Evolutionary conservation across 768 basidiomycete genomes (phyloP).

Genomic region (Chalciporus piperatus): DNA sequence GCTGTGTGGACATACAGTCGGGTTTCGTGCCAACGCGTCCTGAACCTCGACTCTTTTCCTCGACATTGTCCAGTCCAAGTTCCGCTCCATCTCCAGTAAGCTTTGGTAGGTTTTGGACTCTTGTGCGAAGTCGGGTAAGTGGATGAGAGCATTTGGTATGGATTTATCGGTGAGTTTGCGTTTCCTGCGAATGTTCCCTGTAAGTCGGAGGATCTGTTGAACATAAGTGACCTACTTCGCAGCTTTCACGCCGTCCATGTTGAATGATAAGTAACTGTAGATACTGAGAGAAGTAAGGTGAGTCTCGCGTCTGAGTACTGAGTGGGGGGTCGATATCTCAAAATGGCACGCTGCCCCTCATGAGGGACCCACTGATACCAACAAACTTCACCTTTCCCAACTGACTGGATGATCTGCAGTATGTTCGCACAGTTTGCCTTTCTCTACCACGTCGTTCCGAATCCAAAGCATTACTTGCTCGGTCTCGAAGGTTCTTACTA

Average conservation of each 20-base stretch:
- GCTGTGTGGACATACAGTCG: conserved; percentile 41
- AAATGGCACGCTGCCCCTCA: too few species aligned
- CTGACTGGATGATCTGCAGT: too few species aligned
- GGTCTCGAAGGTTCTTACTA: too few species aligned
- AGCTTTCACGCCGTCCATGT: conserved; percentile 32
- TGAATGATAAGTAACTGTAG: not conserved
- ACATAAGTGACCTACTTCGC: conserved; percentile 28
- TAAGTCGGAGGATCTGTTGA: not conserved
- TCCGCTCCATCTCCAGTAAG: conserved; percentile 83
- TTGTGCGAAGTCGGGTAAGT: conserved; percentile 70
- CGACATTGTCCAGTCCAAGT: conserved; percentile 92
- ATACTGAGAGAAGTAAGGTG: too few species aligned
- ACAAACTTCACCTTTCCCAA: too few species aligned
- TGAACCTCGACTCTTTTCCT: conserved; percentile 89
- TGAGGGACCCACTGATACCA: too few species aligned
- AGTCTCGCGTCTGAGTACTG: too few species aligned
- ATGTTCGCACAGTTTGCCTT: too few species aligned
- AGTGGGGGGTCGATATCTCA: too few species aligned
- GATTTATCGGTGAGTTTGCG: conserved; percentile 79
- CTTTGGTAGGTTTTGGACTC: conserved; percentile 88
- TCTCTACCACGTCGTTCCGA: too few species aligned
- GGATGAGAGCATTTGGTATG: conserved; percentile 72
- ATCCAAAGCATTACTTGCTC: too few species aligned
- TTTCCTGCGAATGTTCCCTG: conserved; percentile 42
- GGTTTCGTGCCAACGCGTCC: conserved; percentile 75